Percentiles rank a stretch among this genome's conserved stretches.
phyloP scores from a whole-genome alignment of 2,329 filamentous ascomycete species.

The Amauroascus niger region DNA sequence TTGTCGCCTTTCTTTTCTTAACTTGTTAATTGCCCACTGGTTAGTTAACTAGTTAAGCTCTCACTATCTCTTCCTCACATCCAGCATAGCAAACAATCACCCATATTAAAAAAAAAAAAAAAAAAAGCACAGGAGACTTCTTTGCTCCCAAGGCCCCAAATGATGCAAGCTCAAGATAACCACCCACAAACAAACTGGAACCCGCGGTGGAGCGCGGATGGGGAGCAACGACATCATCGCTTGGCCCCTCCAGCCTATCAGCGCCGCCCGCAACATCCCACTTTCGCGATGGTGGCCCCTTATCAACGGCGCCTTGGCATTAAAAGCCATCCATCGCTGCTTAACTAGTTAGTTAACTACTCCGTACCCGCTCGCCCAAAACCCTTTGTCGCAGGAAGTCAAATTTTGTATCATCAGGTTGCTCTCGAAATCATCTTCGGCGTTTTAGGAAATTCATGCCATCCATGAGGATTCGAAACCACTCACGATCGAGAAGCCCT shows the following conservation, averaged over 20 bases:
- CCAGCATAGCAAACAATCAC: background rate
- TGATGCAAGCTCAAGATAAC: background rate
- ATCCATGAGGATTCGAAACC: no score
- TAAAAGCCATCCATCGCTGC: background rate
- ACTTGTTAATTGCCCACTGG: no score
- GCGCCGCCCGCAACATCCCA: background rate
- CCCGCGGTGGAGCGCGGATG: background rate
- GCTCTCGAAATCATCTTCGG: background rate
- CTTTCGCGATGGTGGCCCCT: no score
- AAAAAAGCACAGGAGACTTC: background rate
- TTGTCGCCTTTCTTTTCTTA: background rate
- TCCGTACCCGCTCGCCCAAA: background rate
- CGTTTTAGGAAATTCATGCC: background rate
- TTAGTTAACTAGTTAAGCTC: no score
- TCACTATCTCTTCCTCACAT: no score
- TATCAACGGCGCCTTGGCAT: conserved; percentile 5
- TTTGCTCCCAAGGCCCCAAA: no score
- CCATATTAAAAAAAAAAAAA: background rate
- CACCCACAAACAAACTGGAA: background rate
- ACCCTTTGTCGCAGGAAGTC: background rate
- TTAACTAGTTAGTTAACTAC: no score
- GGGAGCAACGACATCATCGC: conserved; percentile 5
- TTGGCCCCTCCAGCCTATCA: conserved; percentile 1
- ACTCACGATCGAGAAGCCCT: no score
- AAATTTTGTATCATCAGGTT: background rate